Conservation (phyloP, 257 asterid species). For the Anisodus tanguticus region DNA sequence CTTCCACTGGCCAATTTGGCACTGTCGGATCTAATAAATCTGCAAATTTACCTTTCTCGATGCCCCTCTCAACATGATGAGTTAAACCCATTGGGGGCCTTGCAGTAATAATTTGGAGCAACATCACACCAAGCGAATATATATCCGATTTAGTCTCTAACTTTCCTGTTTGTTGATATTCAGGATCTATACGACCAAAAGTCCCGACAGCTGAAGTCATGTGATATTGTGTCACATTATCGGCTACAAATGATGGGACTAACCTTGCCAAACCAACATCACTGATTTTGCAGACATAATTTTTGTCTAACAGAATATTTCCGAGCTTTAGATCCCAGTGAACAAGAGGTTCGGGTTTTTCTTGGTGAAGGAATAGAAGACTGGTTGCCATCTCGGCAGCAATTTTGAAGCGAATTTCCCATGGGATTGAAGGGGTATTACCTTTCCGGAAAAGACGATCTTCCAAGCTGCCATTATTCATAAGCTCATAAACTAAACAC, state of each 20-base stretch:
- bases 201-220: slow-evolving; percentile 92
- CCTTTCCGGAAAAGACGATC: slow-evolving; percentile 72
- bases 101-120: slow-evolving; percentile 77
- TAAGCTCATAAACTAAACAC: slow-evolving; percentile 77
- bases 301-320: slow-evolving; percentile 66
- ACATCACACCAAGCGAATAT: slow-evolving; percentile 68
- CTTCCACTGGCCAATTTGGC: slow-evolving; percentile 76
- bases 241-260: slow-evolving; percentile 72
- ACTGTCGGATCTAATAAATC: slow-evolving; percentile 71
- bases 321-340: slow-evolving; percentile 87
- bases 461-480: slow-evolving; percentile 79
- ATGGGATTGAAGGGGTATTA: slow-evolving; percentile 74
- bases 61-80: slow-evolving; percentile 65
- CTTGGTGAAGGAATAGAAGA: slow-evolving; percentile 78
- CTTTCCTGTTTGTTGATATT: slow-evolving; percentile 80
- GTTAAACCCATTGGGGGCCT: slow-evolving; percentile 86
- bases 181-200: slow-evolving; percentile 80
- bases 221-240: slow-evolving; percentile 67
- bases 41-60: slow-evolving; percentile 53
- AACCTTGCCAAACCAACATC: slow-evolving; percentile 82
- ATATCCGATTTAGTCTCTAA: slow-evolving; percentile 75
- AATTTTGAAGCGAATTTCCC: slow-evolving; percentile 71
- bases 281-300: slow-evolving; percentile 74
- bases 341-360: slow-evolving; percentile 82
- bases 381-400: slow-evolving; percentile 77